Conservation (phyloP, 768 basidiomycete species). For the Trametes elegans region DNA sequence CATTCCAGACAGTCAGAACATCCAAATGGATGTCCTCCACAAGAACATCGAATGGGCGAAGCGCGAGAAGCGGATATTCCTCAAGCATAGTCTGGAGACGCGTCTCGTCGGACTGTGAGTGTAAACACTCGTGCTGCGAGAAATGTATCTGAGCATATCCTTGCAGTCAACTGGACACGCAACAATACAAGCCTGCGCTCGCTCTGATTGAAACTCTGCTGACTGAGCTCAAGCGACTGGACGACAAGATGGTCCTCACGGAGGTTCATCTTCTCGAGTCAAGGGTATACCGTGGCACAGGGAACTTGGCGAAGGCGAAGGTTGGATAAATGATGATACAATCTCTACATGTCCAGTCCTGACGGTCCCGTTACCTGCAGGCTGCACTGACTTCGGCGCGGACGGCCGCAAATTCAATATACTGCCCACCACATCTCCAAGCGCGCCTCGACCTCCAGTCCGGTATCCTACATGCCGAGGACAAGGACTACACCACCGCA, state of each 20-base stretch:
- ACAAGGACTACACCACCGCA: slow-evolving; percentile 96
- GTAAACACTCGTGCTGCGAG: neutral
- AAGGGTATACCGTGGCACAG: slow-evolving; percentile 84
- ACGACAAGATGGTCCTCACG: slow-evolving; percentile 97
- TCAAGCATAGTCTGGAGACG: slow-evolving; percentile 92
- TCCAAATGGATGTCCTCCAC: slow-evolving; percentile 81
- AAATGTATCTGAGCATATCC: neutral
- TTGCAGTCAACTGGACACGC: slow-evolving; percentile 69
- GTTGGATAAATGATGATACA: slow-evolving; percentile 40
- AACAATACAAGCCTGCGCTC: slow-evolving; percentile 77
- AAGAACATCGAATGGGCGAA: slow-evolving; percentile 95
- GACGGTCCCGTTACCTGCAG: slow-evolving; percentile 34
- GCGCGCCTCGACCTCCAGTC: slow-evolving; percentile 63
- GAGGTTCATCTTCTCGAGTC: slow-evolving; percentile 96
- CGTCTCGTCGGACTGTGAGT: slow-evolving; percentile 74
- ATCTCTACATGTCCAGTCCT: neutral
- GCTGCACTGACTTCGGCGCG: slow-evolving; percentile 87
- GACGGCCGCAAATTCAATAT: slow-evolving; percentile 94
- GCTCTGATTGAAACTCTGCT: slow-evolving; percentile 83
- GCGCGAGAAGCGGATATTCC: slow-evolving; percentile 88
- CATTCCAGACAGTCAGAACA: slow-evolving; percentile 70
- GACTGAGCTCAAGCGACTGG: slow-evolving; percentile 86
- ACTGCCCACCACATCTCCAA: slow-evolving; percentile 76
- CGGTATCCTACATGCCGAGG: slow-evolving; percentile 90
- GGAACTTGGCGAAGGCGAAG: slow-evolving; percentile 89